Percentiles rank a stretch among this genome's conserved stretches.
These are phyloP conservation scores for Neobulgaria alba DNA, from an alignment of 2,329 filamentous ascomycete genomes.

Conservation along the genomic window DNA sequence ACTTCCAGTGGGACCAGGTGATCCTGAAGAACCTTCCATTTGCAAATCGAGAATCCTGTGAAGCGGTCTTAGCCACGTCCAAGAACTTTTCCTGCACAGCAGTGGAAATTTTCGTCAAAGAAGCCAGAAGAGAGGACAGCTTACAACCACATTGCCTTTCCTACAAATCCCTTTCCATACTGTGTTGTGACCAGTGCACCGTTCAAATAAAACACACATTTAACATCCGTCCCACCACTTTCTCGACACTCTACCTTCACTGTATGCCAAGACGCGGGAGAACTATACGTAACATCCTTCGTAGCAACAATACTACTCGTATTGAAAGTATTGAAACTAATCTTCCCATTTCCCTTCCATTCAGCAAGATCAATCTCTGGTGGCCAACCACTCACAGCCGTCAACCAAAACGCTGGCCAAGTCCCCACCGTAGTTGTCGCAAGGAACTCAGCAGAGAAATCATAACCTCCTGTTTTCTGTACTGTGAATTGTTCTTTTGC, in stretches of 20 bases:
- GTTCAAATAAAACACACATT: conserved; percentile 47
- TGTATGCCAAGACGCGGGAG: conserved; percentile 37
- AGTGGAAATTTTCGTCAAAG: neutral
- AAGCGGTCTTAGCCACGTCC: neutral
- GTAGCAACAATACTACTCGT: conserved; percentile 38
- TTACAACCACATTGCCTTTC: conserved; percentile 30
- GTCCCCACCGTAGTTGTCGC: conserved; percentile 35
- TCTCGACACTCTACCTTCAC: conserved; percentile 43
- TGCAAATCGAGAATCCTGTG: conserved; percentile 13
- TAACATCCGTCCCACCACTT: conserved; percentile 40
- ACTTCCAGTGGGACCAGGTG: conserved; percentile 11
- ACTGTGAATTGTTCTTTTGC: conserved; percentile 36
- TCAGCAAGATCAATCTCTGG: conserved; percentile 53
- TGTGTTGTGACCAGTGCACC: conserved; percentile 40
- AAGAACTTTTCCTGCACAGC: neutral
- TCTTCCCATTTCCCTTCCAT: conserved; percentile 48
- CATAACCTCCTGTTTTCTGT: conserved; percentile 30
- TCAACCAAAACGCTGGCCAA: conserved; percentile 53
- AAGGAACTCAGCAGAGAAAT: conserved; percentile 33
- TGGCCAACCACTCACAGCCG: conserved; percentile 45
- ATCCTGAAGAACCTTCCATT: conserved; percentile 16
- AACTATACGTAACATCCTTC: conserved; percentile 40
- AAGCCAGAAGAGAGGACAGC: neutral
- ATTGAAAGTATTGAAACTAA: conserved; percentile 48
- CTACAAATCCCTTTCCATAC: conserved; percentile 40